Base-by-base conservation (phyloP, 208 protist genomes). In the Leishmania tropica region DNA sequence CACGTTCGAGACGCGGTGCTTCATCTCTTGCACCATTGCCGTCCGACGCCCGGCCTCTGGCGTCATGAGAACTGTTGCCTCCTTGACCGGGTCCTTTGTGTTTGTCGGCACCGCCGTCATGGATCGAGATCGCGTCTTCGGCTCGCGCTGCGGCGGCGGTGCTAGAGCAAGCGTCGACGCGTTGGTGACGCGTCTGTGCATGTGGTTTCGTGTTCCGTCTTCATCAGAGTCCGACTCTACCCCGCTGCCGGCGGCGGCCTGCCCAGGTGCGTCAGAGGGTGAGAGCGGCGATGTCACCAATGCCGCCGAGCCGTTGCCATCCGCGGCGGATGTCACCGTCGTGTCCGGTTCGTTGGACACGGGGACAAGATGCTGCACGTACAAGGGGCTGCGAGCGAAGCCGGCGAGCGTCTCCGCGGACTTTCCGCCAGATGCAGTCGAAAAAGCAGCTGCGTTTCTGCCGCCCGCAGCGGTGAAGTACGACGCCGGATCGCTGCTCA, bases 11-110 rank as follows among this genome's bases (percentile, higher is more conserved):
- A 89, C 88, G 40, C 83, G 85, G 70, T 85, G 80, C 58, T 78
- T 75, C 85, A 91, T 89, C 76, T 82, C 83, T 75, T 89, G 83
- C 78, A 89, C 85, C 53, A 82, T 71, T 7, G 85, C 84, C 19
- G 88, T 83, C 40, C 80, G 70, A 3, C 83, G 79, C 4, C 88
- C 88, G 1, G 85, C 88, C 78, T 89, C 80, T 1, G 88, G 88
- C 19, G 88, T 91, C 60, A 82, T 76, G 24, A 91, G 72, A 24
- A 91, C 88, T 40, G 73, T 83, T 40, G 80, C 85, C 68, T 85
- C 82, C 73, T 75, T 77, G 40, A 68, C 77, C 21, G 8, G 35
- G 37, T 71, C 64, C 54, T 81, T 85, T n/a, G 51, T 37, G 10
- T 65, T 72, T 13, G 58, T 82, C 70, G 56, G 19, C 13, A 58